Conservation (phyloP, 176 grass and related monocot species). For the Calamus simplicifolius region DNA sequence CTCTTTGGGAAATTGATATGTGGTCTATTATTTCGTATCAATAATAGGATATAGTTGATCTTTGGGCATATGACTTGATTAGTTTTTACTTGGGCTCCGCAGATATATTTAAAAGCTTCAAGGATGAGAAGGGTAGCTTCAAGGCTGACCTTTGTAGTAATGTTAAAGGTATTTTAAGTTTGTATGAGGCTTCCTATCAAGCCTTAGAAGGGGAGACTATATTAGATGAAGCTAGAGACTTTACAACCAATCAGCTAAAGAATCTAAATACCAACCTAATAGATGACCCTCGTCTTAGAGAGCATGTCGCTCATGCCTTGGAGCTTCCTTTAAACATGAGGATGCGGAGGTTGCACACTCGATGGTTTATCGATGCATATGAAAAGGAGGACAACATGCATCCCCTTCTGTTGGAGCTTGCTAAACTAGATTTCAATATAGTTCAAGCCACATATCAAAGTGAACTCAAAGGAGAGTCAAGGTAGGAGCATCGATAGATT, state of each 20-base stretch:
- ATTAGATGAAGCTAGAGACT: slow-evolving; percentile 22
- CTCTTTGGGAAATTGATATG: no score
- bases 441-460: slow-evolving; percentile 29
- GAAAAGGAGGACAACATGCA: background rate
- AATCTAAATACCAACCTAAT: slow-evolving; percentile 1
- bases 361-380: slow-evolving; percentile 32
- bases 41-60: no score
- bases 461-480: slow-evolving; percentile 16
- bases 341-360: slow-evolving; percentile 23
- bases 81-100: no score
- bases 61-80: no score
- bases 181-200: slow-evolving; percentile 37
- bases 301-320: background rate
- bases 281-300: background rate
- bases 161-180: slow-evolving; percentile 6
- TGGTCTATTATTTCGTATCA: no score
- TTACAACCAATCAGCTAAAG: background rate
- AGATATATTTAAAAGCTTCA: slow-evolving; percentile 20
- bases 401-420: slow-evolving; percentile 24
- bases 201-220: slow-evolving; percentile 10
- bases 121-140: slow-evolving; percentile 9
- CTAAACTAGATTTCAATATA: slow-evolving; percentile 36
- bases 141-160: background rate
- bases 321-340: slow-evolving; percentile 9
- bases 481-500: slow-evolving; percentile 12